Evolutionary conservation across 176 grass and related monocot genomes (phyloP), one percentile per base, ranked within the genome.

Genomic region (Raddia guianensis): DNA sequence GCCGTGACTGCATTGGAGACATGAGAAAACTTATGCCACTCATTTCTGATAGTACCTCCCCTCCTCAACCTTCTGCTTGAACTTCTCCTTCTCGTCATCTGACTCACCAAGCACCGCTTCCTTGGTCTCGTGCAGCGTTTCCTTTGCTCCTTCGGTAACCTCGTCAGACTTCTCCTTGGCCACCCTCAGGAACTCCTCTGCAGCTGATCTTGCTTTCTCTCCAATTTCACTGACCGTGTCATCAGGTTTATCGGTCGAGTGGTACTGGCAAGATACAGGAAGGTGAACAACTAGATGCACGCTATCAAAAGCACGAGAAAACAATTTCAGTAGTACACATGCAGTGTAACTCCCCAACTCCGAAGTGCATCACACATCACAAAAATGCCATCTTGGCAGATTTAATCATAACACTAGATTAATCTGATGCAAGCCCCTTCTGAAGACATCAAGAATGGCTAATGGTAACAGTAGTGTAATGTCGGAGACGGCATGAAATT

Each of bases 151-250:
- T 45, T 95, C 78, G 2, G 33, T 20, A 7, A 88, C 72, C 27
- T 87, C 80, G 1, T 95, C 92, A 1, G 90, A 78, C 73, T 93
- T 99, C 82, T 93, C 90, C 82, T 93, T 95, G 62, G 96, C 96
- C 44, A 90, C 89, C 48, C 91, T 90, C 57, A 91, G 5, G 79
- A 95, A 99, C 87, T 95, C 92, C 43, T 95, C 90, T 0, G 92
- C 96, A 0, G 96, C 93, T 15, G 96, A 93, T 61, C 78, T 83
- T 10, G 92, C 96, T 54, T 95, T 95, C 6, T 91, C 86, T 0
- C 72, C 82, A 3, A 95, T 84, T 66, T 88, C 90, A 5, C 74
- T 66, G 10, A 70, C 12, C 8, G 81, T 81, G 50, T 90, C 90
- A 2, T 93, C 89, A 5, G 74, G 65, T 14, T 85, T 86, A 84